phyloP scores from a whole-genome alignment of 2,329 filamentous ascomycete genomes.

The Metarhizium sp. region DNA sequence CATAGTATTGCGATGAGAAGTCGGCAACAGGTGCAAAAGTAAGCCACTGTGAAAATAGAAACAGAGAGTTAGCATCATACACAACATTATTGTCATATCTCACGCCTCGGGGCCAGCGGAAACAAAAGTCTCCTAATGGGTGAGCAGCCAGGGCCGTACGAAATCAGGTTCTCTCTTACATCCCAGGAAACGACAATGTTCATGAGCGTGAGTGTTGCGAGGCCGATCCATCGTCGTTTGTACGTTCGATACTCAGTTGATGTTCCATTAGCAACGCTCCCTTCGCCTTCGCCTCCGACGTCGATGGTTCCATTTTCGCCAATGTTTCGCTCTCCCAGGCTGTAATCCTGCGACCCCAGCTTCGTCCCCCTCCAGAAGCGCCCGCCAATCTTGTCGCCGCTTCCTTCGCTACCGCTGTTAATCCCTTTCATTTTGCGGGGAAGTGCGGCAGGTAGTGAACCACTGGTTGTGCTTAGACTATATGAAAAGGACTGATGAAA shows the following conservation, averaged over 20 bases:
- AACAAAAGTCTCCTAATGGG: not conserved
- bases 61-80: not conserved
- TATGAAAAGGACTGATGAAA: no score
- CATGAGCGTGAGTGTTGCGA: slow-evolving; percentile 73
- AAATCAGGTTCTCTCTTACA: slow-evolving; percentile 47
- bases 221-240: slow-evolving; percentile 80
- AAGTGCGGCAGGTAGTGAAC: not conserved
- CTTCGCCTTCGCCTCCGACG: slow-evolving; percentile 10
- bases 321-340: slow-evolving; percentile 14
- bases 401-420: not conserved
- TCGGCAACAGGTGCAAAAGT: slow-evolving; percentile 79
- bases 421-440: slow-evolving; percentile 1
- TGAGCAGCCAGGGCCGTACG: not conserved
- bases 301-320: slow-evolving; percentile 12
- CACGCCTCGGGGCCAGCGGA: not conserved
- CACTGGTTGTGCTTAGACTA: not conserved
- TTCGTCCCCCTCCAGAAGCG: slow-evolving; percentile 22
- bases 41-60: slow-evolving; percentile 53
- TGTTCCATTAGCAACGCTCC: slow-evolving; percentile 17
- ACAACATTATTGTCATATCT: not conserved
- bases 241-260: slow-evolving; percentile 45
- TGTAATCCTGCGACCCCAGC: slow-evolving; percentile 18
- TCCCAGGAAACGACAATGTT: slow-evolving; percentile 95
- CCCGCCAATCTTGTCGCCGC: slow-evolving; percentile 10
- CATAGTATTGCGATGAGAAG: slow-evolving; percentile 65